Percentiles rank a stretch among this genome's conserved stretches.
Evolutionary conservation across 176 grass and related monocot genomes (phyloP).

Genomic region (Miscanthus lutarioriparius): DNA sequence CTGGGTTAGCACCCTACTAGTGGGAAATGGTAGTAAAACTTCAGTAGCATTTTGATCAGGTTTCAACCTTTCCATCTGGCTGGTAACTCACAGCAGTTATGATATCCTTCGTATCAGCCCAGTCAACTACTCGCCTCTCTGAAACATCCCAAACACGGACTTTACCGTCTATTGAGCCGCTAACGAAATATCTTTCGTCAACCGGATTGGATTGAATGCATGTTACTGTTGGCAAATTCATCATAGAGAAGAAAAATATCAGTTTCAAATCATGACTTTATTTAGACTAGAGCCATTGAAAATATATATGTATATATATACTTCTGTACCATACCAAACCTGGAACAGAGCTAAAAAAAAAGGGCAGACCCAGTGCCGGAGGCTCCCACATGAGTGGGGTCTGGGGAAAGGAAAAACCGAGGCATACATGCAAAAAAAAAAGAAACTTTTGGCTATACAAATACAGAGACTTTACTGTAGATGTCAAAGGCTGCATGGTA

Average conservation of each 20-base stretch:
- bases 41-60: not conserved
- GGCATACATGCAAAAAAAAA: not conserved
- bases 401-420: no score
- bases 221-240: constrained; percentile 53
- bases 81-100: constrained; percentile 64
- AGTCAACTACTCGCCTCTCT: constrained; percentile 73
- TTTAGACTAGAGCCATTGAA: not conserved
- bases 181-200: constrained; percentile 64
- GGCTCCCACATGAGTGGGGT: no score
- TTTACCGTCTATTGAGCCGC: constrained; percentile 82
- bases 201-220: constrained; percentile 71
- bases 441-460: not conserved
- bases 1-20: not conserved
- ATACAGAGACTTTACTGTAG: not conserved
- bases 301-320: not conserved
- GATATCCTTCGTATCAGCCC: constrained; percentile 57
- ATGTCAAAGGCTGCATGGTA: not conserved
- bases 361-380: no score
- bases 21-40: not conserved
- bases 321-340: not conserved
- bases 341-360: not conserved
- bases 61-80: constrained; percentile 68
- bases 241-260: not conserved
- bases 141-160: constrained; percentile 68
- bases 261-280: not conserved